Evolutionary conservation across 345 rosid genomes (phyloP).

Genomic region (Citrus hindsii): DNA sequence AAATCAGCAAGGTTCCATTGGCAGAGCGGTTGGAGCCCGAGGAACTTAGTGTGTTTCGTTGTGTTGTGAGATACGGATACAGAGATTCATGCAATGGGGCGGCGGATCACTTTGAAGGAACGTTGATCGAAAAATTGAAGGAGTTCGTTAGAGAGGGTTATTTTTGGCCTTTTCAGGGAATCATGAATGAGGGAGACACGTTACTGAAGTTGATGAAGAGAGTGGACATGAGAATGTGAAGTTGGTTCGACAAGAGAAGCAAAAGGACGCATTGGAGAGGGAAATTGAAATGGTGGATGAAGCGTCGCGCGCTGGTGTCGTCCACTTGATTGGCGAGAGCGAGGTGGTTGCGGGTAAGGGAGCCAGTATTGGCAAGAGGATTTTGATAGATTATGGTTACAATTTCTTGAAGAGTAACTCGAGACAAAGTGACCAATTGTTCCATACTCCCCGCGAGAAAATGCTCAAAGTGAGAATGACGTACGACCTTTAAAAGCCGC

Average conservation of each 20-base stretch:
- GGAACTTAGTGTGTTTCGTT: constrained; percentile 31
- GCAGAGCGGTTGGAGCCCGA: constrained; percentile 34
- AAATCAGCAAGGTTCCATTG: constrained; percentile 25
- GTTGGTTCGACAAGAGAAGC: background rate
- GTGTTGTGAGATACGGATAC: constrained; percentile 49
- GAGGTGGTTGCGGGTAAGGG: constrained; percentile 39
- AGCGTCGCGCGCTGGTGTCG: constrained; percentile 37
- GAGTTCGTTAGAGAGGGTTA: constrained; percentile 28
- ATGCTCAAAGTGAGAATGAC: constrained; percentile 63
- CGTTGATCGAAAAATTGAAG: constrained; percentile 27
- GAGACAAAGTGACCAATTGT: constrained; percentile 36
- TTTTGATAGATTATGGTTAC: constrained; percentile 36
- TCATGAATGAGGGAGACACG: background rate
- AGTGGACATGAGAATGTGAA: background rate
- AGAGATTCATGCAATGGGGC: constrained; percentile 22
- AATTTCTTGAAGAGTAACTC: constrained; percentile 40
- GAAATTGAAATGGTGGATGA: constrained; percentile 34
- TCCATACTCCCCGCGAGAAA: constrained; percentile 37
- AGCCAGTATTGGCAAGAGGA: constrained; percentile 29
- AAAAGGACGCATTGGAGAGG: constrained; percentile 11
- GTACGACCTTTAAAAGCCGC: constrained; percentile 22
- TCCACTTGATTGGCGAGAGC: constrained; percentile 47
- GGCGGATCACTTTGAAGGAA: constrained; percentile 24
- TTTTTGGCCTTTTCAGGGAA: background rate
- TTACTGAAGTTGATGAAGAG: background rate